phyloP scores from a whole-genome alignment of 345 rosid species.

The Salix dunnii region DNA sequence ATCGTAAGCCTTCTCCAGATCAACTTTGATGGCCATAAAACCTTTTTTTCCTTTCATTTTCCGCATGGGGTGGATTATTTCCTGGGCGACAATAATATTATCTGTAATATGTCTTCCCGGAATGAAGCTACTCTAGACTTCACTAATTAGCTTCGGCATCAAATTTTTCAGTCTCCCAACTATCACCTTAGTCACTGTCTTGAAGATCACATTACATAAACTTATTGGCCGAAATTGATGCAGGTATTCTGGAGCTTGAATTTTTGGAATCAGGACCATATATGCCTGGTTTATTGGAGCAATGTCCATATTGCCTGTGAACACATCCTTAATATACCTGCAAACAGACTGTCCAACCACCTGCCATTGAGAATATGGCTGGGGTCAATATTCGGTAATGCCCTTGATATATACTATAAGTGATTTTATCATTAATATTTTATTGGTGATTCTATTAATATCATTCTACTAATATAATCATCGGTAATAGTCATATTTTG shows the following conservation, averaged over 20 bases:
- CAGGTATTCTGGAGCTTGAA: not conserved
- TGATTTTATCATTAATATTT: no score
- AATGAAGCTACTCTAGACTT: not conserved
- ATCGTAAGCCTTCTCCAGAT: not conserved
- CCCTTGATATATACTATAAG: no score
- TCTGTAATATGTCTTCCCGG: not conserved
- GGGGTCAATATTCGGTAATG: no score
- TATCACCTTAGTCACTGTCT: not conserved
- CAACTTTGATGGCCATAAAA: not conserved
- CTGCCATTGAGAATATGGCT: no score
- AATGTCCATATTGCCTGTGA: not conserved
- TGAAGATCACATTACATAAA: not conserved
- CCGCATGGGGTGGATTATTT: not conserved
- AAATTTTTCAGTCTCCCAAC: not conserved
- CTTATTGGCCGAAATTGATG: not conserved
- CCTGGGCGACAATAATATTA: not conserved
- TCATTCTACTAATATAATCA: no score
- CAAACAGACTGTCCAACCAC: no score
- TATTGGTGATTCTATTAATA: no score
- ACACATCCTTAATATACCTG: no score
- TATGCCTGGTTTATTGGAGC: not conserved
- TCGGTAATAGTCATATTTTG: no score
- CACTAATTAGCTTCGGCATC: not conserved
- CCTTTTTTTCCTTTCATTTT: not conserved
- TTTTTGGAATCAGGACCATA: not conserved